These are phyloP conservation scores for Fragaria ananassa DNA, from an alignment of 306 rosid species.

Conservation along the genomic window DNA sequence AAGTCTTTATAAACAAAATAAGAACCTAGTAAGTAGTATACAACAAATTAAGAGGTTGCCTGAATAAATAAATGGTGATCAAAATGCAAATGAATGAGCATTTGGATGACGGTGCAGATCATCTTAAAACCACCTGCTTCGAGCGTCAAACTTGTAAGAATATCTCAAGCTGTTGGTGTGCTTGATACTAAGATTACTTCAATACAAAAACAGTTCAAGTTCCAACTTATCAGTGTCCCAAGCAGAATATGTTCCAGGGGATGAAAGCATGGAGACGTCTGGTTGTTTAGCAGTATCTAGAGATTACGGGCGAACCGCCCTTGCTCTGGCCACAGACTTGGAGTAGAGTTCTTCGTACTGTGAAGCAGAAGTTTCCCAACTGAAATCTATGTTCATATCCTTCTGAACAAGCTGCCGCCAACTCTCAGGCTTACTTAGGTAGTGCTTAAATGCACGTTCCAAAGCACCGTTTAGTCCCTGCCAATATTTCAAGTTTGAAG, in stretches of 20 bases:
- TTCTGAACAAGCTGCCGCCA: slow-evolving; percentile 84
- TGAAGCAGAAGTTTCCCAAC: slow-evolving; percentile 87
- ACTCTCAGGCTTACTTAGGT: slow-evolving; percentile 41
- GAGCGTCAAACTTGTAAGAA: slow-evolving; percentile 15
- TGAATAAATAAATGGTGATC: slow-evolving; percentile 24
- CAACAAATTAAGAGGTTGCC: slow-evolving; percentile 15
- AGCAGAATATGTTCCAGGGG: not conserved
- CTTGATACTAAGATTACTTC: slow-evolving; percentile 11
- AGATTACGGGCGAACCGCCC: slow-evolving; percentile 40
- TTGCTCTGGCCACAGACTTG: slow-evolving; percentile 65
- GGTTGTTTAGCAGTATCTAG: not conserved
- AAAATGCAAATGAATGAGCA: slow-evolving; percentile 1
- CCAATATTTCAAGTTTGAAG: slow-evolving; percentile 8
- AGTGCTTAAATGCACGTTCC: slow-evolving; percentile 64
- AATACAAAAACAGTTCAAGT: slow-evolving; percentile 13
- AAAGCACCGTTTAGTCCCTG: slow-evolving; percentile 67
- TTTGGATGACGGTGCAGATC: not conserved
- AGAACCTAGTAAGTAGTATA: slow-evolving; percentile 3
- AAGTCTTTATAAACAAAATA: not conserved
- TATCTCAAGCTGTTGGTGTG: slow-evolving; percentile 24
- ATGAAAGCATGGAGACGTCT: slow-evolving; percentile 4
- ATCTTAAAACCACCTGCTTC: slow-evolving; percentile 17
- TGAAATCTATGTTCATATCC: slow-evolving; percentile 80
- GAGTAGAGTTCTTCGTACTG: slow-evolving; percentile 85
- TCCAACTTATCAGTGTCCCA: slow-evolving; percentile 11